Conservation (phyloP, 805 yeast species). For the Saturnispora dispora region DNA sequence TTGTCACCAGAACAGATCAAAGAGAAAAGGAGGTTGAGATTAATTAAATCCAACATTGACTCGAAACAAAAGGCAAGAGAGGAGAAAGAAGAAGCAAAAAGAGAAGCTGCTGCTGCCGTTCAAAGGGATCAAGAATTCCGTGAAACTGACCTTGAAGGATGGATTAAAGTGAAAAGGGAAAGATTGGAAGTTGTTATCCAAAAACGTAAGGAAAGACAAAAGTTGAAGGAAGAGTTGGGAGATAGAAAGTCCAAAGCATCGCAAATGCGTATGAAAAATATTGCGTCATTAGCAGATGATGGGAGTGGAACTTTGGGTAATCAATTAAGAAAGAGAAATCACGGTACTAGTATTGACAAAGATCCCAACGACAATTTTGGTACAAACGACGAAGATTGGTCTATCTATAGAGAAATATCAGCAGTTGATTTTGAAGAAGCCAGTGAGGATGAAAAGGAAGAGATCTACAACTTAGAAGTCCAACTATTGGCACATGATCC, state of each 20-base stretch:
- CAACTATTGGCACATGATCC: slow-evolving; percentile 78
- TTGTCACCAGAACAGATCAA: slow-evolving; percentile 70
- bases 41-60: slow-evolving; percentile 79
- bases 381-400: slow-evolving; percentile 94
- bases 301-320: slow-evolving; percentile 17
- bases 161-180: slow-evolving; percentile 67
- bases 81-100: slow-evolving; percentile 61
- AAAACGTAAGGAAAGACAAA: slow-evolving; percentile 54
- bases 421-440: slow-evolving; percentile 69
- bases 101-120: slow-evolving; percentile 50
- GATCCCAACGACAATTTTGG: slow-evolving; percentile 94
- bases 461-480: slow-evolving; percentile 56
- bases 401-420: slow-evolving; percentile 75
- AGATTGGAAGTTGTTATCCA: slow-evolving; percentile 53
- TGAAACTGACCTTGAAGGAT: slow-evolving; percentile 56
- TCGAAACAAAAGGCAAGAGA: slow-evolving; percentile 77
- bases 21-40: slow-evolving; percentile 77
- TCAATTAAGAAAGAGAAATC: slow-evolving; percentile 34
- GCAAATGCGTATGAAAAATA: slow-evolving; percentile 83
- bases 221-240: slow-evolving; percentile 65
- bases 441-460: slow-evolving; percentile 63
- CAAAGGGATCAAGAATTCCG: slow-evolving; percentile 73
- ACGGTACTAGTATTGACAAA: slow-evolving; percentile 65
- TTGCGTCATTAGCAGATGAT: slow-evolving; percentile 80
- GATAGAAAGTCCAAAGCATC: slow-evolving; percentile 89